Conservation (phyloP, 2,329 filamentous ascomycete species). For the Cladosporium sp. region DNA sequence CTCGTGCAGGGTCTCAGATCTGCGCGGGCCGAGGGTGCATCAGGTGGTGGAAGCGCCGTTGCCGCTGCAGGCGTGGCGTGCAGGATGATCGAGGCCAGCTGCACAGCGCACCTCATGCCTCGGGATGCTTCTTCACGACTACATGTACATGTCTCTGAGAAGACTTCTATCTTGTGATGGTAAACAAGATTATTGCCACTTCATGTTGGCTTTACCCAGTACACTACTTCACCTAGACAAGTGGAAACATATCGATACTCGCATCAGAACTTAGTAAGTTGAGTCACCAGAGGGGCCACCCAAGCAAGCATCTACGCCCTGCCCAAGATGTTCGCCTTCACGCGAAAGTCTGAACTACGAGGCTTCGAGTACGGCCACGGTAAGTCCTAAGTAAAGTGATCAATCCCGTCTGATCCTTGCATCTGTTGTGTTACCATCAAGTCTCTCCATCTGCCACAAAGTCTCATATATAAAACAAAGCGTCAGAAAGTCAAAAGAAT, state of each 20-base stretch:
- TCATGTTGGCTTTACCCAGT: not conserved
- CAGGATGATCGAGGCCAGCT: constrained; percentile 4
- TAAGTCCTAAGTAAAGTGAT: not conserved
- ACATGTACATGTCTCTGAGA: constrained; percentile 1
- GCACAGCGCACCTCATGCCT: constrained; percentile 10
- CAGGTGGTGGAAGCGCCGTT: constrained; percentile 14
- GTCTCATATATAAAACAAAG: not conserved
- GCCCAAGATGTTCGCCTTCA: not conserved
- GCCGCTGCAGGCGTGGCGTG: constrained; percentile 19
- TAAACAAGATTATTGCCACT: not conserved
- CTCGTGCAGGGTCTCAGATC: constrained; percentile 18
- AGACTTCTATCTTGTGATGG: not conserved
- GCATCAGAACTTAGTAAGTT: not conserved
- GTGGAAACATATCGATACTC: not conserved
- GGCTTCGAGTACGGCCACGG: not conserved
- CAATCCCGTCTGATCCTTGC: not conserved
- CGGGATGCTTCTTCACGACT: constrained; percentile 10
- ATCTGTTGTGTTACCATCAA: not conserved
- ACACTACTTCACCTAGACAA: not conserved
- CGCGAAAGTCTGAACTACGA: not conserved
- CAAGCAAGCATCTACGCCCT: not conserved
- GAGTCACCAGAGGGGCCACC: not conserved
- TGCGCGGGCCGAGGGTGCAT: constrained; percentile 17
- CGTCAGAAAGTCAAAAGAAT: not conserved
- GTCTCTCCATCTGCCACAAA: not conserved